A percentile compares a stretch with the other conserved stretches of the same genome.
Conservation (phyloP, 441 rosid species). For the Geranium incanum region DNA sequence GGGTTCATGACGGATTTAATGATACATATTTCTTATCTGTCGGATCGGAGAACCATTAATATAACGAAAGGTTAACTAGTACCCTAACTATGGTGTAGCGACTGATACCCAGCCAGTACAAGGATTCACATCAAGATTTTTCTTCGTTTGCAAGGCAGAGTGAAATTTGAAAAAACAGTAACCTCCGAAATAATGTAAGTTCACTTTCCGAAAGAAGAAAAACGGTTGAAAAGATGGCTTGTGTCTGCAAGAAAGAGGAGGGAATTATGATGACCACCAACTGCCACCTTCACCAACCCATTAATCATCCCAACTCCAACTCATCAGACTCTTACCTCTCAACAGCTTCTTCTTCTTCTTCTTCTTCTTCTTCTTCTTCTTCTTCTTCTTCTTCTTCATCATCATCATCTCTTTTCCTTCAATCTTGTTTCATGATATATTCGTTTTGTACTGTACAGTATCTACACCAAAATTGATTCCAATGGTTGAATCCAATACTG, state of each 20-base stretch:
- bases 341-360: neutral
- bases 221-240: neutral
- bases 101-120: too few relatives aligned
- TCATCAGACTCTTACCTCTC: neutral
- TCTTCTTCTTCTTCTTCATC: too few relatives aligned
- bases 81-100: too few relatives aligned
- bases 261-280: neutral
- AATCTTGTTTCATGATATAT: too few relatives aligned
- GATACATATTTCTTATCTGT: too few relatives aligned
- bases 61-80: too few relatives aligned
- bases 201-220: neutral
- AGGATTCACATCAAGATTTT: too few relatives aligned
- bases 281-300: constrained; percentile 1
- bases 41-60: too few relatives aligned
- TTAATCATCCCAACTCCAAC: neutral
- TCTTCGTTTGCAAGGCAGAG: neutral
- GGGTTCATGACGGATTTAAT: too few relatives aligned
- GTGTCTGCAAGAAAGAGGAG: neutral
- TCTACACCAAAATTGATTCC: neutral
- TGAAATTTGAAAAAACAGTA: neutral
- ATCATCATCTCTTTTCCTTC: neutral
- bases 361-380: neutral
- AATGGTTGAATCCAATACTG: too few relatives aligned
- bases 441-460: neutral
- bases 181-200: neutral